Conservation (phyloP, 2,329 filamentous ascomycete genomes). For the Xylariaceae sp. region DNA sequence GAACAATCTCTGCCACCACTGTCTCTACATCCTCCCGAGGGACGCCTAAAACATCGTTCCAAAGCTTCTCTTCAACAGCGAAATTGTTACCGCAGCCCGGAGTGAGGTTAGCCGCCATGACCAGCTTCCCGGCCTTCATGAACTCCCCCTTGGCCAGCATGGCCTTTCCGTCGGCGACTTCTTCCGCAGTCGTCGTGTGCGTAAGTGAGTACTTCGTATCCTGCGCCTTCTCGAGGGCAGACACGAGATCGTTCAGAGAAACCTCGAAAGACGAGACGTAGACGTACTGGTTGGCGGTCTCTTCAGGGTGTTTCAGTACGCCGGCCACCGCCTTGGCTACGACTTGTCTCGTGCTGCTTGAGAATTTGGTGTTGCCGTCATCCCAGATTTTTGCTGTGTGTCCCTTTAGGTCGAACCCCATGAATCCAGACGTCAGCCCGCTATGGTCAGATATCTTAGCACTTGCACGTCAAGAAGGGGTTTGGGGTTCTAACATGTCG, state of each 20-base stretch:
- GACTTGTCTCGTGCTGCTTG: background rate
- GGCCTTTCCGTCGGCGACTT: background rate
- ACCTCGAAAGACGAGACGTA: background rate
- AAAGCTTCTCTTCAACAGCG: background rate
- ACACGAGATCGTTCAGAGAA: background rate
- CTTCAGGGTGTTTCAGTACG: background rate
- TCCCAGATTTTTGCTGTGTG: conserved; percentile 2
- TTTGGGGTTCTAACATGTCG: background rate
- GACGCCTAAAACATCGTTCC: background rate
- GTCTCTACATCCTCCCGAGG: background rate
- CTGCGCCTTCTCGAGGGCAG: background rate
- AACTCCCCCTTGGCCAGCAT: background rate
- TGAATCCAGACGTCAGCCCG: background rate
- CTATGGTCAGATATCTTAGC: background rate
- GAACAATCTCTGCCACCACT: background rate
- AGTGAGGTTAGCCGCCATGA: background rate
- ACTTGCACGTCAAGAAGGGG: background rate
- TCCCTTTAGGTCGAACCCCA: background rate
- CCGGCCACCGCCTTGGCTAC: background rate
- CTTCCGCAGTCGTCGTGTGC: background rate
- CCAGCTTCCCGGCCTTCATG: background rate
- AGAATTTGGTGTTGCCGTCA: conserved; percentile 1
- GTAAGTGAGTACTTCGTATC: background rate
- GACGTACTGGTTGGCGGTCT: background rate
- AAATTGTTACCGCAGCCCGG: background rate